Conservation (phyloP, 2,329 filamentous ascomycete species). For the Pseudopyrenochaeta lycopersici region DNA sequence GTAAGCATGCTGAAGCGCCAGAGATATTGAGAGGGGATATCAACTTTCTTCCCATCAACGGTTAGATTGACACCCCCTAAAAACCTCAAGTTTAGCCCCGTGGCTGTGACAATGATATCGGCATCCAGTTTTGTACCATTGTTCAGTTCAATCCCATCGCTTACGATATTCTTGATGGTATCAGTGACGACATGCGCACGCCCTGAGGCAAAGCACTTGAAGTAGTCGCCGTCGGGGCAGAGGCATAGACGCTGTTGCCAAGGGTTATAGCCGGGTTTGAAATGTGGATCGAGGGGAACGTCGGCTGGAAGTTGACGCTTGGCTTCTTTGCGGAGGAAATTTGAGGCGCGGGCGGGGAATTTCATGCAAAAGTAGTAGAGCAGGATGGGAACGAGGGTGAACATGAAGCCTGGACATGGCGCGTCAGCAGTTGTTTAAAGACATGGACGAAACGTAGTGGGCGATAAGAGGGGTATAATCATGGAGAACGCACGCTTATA, state of each 20-base stretch:
- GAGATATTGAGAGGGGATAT: conserved; percentile 61
- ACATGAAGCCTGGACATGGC: conserved; percentile 51
- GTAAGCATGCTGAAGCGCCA: conserved; percentile 71
- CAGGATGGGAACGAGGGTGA: conserved; percentile 58
- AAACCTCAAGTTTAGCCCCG: conserved; percentile 66
- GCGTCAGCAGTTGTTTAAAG: background rate
- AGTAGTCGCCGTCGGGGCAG: conserved; percentile 69
- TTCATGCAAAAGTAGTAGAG: conserved; percentile 61
- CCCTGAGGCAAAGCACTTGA: conserved; percentile 59
- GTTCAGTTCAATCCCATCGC: conserved; percentile 59
- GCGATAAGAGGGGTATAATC: background rate
- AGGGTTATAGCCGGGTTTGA: conserved; percentile 58
- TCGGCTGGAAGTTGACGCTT: conserved; percentile 61
- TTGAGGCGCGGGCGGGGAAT: conserved; percentile 62
- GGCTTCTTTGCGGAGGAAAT: conserved; percentile 58
- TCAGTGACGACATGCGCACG: conserved; percentile 65
- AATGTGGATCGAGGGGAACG: conserved; percentile 54
- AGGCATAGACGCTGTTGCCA: conserved; percentile 81
- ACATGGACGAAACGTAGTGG: background rate
- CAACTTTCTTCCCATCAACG: conserved; percentile 60
- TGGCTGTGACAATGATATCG: conserved; percentile 72
- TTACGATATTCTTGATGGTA: conserved; percentile 61
- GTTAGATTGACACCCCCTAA: conserved; percentile 62
- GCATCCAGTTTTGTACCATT: conserved; percentile 60
- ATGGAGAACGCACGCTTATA: conserved; percentile 53